Evolutionary conservation across 2,329 filamentous ascomycete species (phyloP).

Genomic region (Emergomyces africanus): DNA sequence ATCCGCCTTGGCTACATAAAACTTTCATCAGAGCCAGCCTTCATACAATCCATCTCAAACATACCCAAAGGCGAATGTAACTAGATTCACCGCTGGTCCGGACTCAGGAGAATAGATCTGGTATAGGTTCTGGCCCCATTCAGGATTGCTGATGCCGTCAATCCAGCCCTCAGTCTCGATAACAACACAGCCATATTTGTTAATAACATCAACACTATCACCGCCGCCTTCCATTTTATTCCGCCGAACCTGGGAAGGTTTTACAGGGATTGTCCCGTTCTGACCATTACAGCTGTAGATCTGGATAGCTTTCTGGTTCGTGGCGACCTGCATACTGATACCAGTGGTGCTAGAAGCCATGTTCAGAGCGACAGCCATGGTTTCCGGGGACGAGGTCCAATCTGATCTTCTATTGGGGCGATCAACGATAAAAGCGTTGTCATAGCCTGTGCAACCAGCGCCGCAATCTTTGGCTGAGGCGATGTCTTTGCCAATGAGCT

Average conservation of each 20-base stretch:
- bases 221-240: slow-evolving; percentile 36
- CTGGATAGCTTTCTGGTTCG: slow-evolving; percentile 79
- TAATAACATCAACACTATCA: slow-evolving; percentile 32
- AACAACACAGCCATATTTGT: slow-evolving; percentile 72
- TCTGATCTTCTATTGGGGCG: slow-evolving; percentile 20
- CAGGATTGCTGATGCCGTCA: slow-evolving; percentile 81
- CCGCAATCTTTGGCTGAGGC: slow-evolving; percentile 60
- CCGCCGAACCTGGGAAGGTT: slow-evolving; percentile 32
- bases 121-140: slow-evolving; percentile 55
- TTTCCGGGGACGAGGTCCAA: slow-evolving; percentile 19
- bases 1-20: too few relatives aligned
- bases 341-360: slow-evolving; percentile 58
- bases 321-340: slow-evolving; percentile 68
- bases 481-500: slow-evolving; percentile 63
- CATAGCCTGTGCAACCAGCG: slow-evolving; percentile 70
- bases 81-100: slow-evolving; percentile 29
- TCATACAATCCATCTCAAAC: slow-evolving; percentile 13
- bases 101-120: slow-evolving; percentile 31
- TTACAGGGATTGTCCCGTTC: slow-evolving; percentile 47
- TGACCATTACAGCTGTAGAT: slow-evolving; percentile 72
- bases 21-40: not conserved
- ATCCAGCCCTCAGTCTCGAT: slow-evolving; percentile 92
- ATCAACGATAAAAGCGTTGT: slow-evolving; percentile 43
- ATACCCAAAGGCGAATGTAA: slow-evolving; percentile 33
- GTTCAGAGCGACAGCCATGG: slow-evolving; percentile 41